Base-by-base conservation (phyloP, 2,329 filamentous ascomycete species). In the Pseudogymnoascus sp. region DNA sequence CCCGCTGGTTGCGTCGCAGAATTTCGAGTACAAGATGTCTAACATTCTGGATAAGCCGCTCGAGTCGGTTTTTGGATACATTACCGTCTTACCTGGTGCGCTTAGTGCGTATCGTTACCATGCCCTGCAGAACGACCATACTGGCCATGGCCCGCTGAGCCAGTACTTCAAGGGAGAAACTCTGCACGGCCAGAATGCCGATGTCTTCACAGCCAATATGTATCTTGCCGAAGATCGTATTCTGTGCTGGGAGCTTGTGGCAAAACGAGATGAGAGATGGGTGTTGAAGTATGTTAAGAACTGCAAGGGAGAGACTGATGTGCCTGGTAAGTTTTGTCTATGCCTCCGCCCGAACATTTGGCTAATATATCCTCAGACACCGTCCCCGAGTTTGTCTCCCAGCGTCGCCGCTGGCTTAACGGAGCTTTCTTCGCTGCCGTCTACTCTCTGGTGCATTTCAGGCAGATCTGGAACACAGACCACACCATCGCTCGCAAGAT, bases 141-240 rank as follows among this genome's bases (percentile, higher is more conserved):
- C 91, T 6, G 95, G 94, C 0, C 92, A 97, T 72, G 94, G 94
- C 0, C 94, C 94, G 0, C 79, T 99, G 59, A 96, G 92, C 72
- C 94, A 97, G 76, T 99, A 99, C 74, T 99, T 99, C 84, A 97
- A 97, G 79, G 95, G 95, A 67, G 94, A 99, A 76, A 97, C 93
- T 1, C 80, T 99, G 25, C 94, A 97, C 71, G 94, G 94, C 12
- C 90, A 96, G 69, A 91, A 97, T 73, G 94, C 95, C 8, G 93
- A 97, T 74, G 92, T 97, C 3, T 97, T 97, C 72, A 97, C 93
- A 0, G 92, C 94, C 36, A 99, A 99, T 74, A 95, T 95, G 91
- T 95, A 94, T 70, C 79, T 95, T 59, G 91, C 91, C 41, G 91
- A 95, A 73, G 91, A 95, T 80, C 88, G 91, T 75, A 95, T 95